phyloP scores from a whole-genome alignment of 805 yeast genomes.

The Ogataea pini region DNA sequence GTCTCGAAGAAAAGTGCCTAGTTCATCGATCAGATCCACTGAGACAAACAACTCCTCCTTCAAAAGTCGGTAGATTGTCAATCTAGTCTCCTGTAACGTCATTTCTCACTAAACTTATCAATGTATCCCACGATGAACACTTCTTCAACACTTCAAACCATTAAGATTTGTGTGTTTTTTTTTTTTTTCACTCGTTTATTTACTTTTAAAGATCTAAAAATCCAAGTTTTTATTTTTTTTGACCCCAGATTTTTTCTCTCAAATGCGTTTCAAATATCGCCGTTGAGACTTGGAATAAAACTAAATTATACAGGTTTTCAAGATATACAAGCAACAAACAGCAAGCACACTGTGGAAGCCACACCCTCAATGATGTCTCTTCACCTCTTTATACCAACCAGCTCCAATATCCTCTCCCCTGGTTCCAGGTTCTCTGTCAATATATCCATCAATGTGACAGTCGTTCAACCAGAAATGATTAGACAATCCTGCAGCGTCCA shows the following conservation, averaged over 20 bases:
- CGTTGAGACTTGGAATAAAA: no score
- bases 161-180: neutral
- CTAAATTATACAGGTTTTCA: neutral
- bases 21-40: neutral
- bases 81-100: neutral
- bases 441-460: slow-evolving; percentile 72
- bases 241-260: no score
- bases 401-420: slow-evolving; percentile 80
- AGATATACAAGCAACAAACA: neutral
- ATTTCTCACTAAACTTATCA: no score
- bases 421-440: slow-evolving; percentile 76
- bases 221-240: no score
- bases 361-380: slow-evolving; percentile 20
- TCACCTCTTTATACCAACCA: slow-evolving; percentile 83
- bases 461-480: slow-evolving; percentile 85
- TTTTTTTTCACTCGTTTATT: neutral
- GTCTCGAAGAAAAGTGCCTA: slow-evolving; percentile 7
- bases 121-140: no score
- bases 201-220: no score
- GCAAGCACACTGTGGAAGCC: no score
- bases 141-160: neutral
- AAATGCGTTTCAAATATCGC: no score
- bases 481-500: slow-evolving; percentile 95
- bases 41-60: neutral
- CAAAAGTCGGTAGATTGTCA: neutral